Conservation (phyloP, 306 rosid genomes). For the Cucurbita pepo region DNA sequence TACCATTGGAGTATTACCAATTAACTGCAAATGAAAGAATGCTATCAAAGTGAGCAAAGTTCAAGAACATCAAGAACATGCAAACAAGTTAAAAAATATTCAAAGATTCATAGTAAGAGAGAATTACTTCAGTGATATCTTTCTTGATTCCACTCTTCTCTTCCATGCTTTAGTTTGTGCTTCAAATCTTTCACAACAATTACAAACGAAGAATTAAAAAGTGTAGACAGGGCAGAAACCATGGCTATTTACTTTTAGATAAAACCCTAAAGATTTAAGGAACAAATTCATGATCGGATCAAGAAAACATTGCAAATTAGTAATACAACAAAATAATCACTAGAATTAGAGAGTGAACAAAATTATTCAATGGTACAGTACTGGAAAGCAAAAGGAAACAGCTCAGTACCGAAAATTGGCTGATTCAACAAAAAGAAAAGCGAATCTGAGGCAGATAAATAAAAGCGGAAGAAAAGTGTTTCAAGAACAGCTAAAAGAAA, state of each 20-base stretch:
- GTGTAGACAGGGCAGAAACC: background rate
- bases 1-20: slow-evolving; percentile 56
- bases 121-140: slow-evolving; percentile 48
- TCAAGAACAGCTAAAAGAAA: background rate
- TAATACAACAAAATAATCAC: background rate
- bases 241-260: background rate
- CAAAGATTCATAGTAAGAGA: background rate
- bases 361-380: background rate
- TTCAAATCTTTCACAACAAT: background rate
- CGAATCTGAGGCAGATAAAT: background rate
- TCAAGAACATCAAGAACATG: background rate
- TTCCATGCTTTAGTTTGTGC: slow-evolving; percentile 23
- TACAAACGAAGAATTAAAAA: background rate
- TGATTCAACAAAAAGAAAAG: background rate
- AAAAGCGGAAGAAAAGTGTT: background rate
- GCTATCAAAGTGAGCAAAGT: background rate
- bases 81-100: background rate
- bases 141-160: slow-evolving; percentile 44
- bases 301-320: background rate
- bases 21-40: slow-evolving; percentile 20
- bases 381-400: background rate
- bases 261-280: background rate
- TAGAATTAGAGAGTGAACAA: background rate
- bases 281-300: background rate
- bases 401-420: background rate